A percentile compares a stretch with the other conserved stretches of the same genome.
phyloP scores from a whole-genome alignment of 2,329 filamentous ascomycete species.

The Atkinsonella texensis region DNA sequence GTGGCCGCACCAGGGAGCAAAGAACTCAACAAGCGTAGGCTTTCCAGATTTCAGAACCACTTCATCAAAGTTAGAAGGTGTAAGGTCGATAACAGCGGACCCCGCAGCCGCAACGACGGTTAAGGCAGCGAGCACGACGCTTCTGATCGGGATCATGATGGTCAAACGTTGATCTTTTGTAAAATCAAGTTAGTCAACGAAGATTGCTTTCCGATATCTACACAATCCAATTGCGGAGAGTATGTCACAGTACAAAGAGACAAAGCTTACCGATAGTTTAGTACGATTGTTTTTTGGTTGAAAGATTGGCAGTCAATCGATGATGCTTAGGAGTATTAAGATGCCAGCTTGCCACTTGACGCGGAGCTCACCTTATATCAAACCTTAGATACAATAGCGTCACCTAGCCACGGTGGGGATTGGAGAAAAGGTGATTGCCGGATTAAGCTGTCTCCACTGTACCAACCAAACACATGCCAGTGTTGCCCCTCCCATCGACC shows the following conservation, averaged over 20 bases:
- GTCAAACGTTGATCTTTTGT: constrained; percentile 6
- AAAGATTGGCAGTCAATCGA: background rate
- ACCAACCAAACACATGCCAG: no score
- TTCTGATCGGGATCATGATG: constrained; percentile 47
- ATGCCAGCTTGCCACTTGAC: constrained; percentile 1
- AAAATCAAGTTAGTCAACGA: background rate
- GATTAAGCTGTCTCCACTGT: no score
- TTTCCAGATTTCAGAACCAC: constrained; percentile 85
- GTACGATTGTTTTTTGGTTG: background rate
- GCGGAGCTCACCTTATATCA: background rate
- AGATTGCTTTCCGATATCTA: background rate
- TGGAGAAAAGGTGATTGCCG: no score
- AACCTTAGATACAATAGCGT: background rate
- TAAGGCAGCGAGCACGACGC: constrained; percentile 45
- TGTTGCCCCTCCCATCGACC: background rate
- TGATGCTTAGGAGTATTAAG: background rate
- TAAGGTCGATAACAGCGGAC: constrained; percentile 81
- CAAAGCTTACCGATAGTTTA: background rate
- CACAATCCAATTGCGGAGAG: background rate
- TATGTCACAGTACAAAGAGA: background rate
- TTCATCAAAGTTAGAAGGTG: constrained; percentile 82
- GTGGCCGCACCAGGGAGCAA: constrained; percentile 97
- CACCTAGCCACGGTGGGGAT: background rate
- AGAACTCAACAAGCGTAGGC: constrained; percentile 95
- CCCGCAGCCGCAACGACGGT: constrained; percentile 49